Percentiles rank a stretch among this genome's conserved stretches.
Conservation (phyloP, 78 protist genomes). For the Dictyostelium intermedium region DNA sequence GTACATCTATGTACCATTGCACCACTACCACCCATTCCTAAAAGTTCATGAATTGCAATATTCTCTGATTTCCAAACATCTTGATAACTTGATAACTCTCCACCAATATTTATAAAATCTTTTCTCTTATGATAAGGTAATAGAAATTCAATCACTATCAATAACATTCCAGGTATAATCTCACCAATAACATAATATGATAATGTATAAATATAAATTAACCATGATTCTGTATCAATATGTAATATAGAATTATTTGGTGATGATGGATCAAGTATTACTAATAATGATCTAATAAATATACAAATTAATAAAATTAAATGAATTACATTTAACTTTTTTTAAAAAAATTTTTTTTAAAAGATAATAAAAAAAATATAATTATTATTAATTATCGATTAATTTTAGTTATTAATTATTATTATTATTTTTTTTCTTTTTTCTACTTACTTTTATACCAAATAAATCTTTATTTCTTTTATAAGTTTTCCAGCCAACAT, state of each 20-base stretch:
- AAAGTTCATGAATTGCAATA: neutral
- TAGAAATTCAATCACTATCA: neutral
- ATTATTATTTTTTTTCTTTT: neutral
- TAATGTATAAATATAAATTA: neutral
- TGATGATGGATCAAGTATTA: conserved; percentile 21
- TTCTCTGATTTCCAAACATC: conserved; percentile 17
- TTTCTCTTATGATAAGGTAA: conserved; percentile 17
- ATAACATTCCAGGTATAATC: neutral
- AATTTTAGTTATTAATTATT: neutral
- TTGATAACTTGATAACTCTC: neutral
- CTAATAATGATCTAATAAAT: conserved; percentile 13
- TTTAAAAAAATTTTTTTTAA: neutral
- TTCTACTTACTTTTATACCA: conserved; percentile 8
- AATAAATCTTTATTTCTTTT: conserved; percentile 9
- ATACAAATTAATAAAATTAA: conserved; percentile 11
- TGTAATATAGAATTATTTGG: conserved; percentile 19
- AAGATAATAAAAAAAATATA: neutral
- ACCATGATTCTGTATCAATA: conserved; percentile 8
- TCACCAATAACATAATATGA: conserved; percentile 7
- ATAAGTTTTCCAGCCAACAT: conserved; percentile 40
- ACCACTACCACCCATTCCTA: conserved; percentile 46
- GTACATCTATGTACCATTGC: conserved; percentile 15
- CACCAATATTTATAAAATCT: conserved; percentile 3
- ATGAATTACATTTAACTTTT: conserved; percentile 14
- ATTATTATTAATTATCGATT: neutral